Evolutionary conservation across 106 monocot genomes (phyloP).

Genomic region (Agapanthus africanus): DNA sequence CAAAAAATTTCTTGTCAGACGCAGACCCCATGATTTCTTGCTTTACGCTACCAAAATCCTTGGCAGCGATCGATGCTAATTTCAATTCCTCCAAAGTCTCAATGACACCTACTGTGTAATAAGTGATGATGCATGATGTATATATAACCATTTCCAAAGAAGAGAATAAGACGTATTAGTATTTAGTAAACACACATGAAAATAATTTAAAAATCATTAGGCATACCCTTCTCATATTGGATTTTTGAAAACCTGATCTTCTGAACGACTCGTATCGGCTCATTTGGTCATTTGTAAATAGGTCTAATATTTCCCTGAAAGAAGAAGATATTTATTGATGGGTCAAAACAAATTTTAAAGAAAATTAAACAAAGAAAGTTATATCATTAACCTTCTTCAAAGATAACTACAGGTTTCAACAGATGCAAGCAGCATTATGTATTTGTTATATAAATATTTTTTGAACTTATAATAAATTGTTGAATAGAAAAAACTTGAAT

Average conservation of each 20-base stretch:
- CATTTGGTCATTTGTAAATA: constrained; percentile 5
- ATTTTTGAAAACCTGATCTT: constrained; percentile 14
- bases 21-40: no score
- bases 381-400: not conserved
- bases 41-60: no score
- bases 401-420: not conserved
- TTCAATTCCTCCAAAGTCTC: no score
- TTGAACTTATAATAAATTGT: not conserved
- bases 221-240: constrained; percentile 12
- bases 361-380: not conserved
- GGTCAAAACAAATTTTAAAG: not conserved
- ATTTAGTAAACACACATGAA: no score
- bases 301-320: constrained; percentile 2
- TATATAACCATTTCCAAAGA: no score
- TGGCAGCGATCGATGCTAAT: no score
- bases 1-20: no score
- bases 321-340: not conserved
- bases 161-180: no score
- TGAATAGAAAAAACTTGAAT: not conserved
- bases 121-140: no score
- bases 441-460: not conserved
- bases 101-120: no score
- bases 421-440: not conserved
- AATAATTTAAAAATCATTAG: no score
- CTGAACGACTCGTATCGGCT: constrained; percentile 8